Evolutionary conservation across 1,284 basidiomycete species (phyloP).

Genomic region (Trichosporon sp.): DNA sequence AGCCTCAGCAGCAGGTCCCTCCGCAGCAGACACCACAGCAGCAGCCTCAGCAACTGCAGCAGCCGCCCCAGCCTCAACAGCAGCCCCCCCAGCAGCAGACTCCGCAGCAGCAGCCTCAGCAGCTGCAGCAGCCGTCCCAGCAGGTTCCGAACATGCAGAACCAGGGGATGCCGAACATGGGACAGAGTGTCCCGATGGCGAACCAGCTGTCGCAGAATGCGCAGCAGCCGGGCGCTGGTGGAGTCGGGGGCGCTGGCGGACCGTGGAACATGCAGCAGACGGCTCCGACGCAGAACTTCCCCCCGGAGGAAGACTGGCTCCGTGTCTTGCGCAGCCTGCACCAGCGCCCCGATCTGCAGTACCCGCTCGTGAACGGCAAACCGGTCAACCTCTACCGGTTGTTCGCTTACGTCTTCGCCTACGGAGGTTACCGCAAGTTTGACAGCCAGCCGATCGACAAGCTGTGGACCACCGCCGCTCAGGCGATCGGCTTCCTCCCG

Average conservation of each 20-base stretch:
- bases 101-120: constrained; percentile 13
- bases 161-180: constrained; percentile 10
- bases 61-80: neutral
- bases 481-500: constrained; percentile 24
- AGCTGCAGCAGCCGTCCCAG: neutral
- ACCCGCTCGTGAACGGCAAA: constrained; percentile 30
- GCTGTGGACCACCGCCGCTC: constrained; percentile 27
- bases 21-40: neutral
- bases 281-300: constrained; percentile 20
- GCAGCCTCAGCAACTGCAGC: neutral
- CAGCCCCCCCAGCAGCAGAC: neutral
- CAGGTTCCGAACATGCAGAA: constrained; percentile 3
- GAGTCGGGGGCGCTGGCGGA: constrained; percentile 17
- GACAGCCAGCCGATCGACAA: constrained; percentile 29
- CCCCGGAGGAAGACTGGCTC: constrained; percentile 26
- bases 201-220: constrained; percentile 3
- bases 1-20: constrained; percentile 4
- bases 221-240: constrained; percentile 15
- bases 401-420: constrained; percentile 28
- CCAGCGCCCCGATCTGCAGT: constrained; percentile 26
- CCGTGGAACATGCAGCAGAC: constrained; percentile 2
- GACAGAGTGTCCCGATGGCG: constrained; percentile 10
- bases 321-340: constrained; percentile 26
- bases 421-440: constrained; percentile 31
- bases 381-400: constrained; percentile 31